Evolutionary conservation across 345 rosid genomes (phyloP), one percentile per base, ranked within the genome.

Genomic region (Psidium guajava): DNA sequence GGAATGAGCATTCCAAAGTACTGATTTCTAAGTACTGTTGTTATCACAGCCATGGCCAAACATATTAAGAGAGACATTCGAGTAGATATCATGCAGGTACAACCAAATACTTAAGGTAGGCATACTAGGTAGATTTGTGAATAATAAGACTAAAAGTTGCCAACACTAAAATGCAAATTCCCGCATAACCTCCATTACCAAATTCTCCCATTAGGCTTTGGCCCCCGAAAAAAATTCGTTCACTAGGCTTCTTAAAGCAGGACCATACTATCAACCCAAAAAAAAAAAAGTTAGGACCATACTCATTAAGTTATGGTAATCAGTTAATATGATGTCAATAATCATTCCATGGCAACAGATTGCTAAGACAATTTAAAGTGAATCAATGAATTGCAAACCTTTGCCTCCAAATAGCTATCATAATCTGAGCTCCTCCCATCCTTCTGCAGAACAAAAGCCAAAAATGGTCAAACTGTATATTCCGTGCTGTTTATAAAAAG

Each of bases 401-500:
- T 96, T 81, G 98, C 98, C 14, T 97, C 98, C 88, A 97, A 92
- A 89, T 94, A 96, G 91, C 89, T 94, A 88, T 89, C 88, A 89
- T 97, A 96, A 84, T 97, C 99, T 80, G 89, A 89, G 93, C 97
- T 97, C 64, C 82, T 82, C 82, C 99, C 99, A 85, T 95, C 98
- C 91, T 92, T 97, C 99, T 97, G 94, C 88, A 91, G 73, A 88
- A 56, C 69, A 91, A 87, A 89, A 84, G 81, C 13, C 75, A 54
- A 85, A 90, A 52, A 50, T 75, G 57, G 83, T 90, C 36, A 86
- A 83, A 84, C 36, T 52, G 32, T 50, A 12, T 9, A 13, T 54
- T 73, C 32, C 36, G 3, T 54, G 56, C 83, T 27, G 40, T 82
- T n/a, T 27, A 82, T n/a, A 82, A 53, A n/a, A 82, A 47, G 0